phyloP scores from a whole-genome alignment of 2,329 filamentous ascomycete genomes.

The Ceratocystis eucalypticola region DNA sequence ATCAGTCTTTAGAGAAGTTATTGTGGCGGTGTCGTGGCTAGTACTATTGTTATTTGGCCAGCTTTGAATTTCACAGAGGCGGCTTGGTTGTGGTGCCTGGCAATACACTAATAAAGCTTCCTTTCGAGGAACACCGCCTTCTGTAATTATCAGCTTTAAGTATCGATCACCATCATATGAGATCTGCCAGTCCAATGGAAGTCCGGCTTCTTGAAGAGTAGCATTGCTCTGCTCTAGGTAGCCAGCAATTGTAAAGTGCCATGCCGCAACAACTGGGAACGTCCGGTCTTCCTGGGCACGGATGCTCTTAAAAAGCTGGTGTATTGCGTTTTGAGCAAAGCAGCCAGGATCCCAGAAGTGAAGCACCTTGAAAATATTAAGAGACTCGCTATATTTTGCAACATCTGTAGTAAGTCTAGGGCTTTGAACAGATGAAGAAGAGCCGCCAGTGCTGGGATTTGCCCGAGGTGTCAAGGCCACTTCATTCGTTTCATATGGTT shows the following conservation, averaged over 20 bases:
- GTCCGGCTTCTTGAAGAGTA: not conserved
- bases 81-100: not conserved
- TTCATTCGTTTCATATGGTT: no score
- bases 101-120: constrained; percentile 3
- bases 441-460: no score
- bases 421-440: not conserved
- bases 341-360: not conserved
- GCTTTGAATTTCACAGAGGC: not conserved
- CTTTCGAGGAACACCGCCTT: not conserved
- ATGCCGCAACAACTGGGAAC: not conserved
- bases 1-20: not conserved
- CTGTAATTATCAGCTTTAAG: not conserved
- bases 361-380: not conserved
- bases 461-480: no score
- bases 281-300: not conserved
- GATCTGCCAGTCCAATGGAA: constrained; percentile 7
- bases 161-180: not conserved
- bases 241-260: not conserved
- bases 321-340: not conserved
- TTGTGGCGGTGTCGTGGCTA: not conserved
- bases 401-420: not conserved
- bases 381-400: not conserved
- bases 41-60: not conserved
- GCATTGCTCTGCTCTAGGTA: constrained; percentile 1
- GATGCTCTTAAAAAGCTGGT: constrained; percentile 1